Percentiles rank a stretch among this genome's conserved stretches.
Evolutionary conservation across 2,329 filamentous ascomycete species (phyloP).

Genomic region (Cordyceps cateniannulata): DNA sequence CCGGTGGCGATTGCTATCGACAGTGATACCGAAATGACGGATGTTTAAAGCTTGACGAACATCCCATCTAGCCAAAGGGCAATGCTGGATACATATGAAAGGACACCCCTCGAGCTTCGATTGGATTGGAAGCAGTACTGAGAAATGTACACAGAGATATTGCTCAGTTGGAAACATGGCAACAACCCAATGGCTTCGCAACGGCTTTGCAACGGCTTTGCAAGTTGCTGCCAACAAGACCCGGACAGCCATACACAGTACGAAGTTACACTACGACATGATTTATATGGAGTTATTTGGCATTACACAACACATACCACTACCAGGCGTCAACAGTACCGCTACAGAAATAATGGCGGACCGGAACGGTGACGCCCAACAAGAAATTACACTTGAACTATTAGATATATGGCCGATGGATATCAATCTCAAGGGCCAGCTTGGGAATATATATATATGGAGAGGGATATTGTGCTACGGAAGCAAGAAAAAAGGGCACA

Average conservation of each 20-base stretch:
- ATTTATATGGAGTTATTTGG: constrained; percentile 11
- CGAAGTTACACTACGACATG: constrained; percentile 3
- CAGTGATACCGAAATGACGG: constrained; percentile 53
- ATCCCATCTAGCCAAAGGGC: constrained; percentile 12
- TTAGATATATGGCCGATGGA: constrained; percentile 19
- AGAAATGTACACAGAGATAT: constrained; percentile 2
- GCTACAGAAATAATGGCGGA: constrained; percentile 3
- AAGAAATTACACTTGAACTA: constrained; percentile 22
- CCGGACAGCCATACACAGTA: background rate
- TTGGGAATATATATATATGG: constrained; percentile 23
- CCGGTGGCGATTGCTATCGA: constrained; percentile 31
- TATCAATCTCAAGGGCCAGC: background rate
- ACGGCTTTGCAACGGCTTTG: background rate
- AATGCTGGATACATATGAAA: constrained; percentile 8
- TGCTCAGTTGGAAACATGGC: background rate
- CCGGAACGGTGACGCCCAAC: background rate
- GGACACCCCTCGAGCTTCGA: background rate
- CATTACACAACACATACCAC: background rate
- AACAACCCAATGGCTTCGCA: background rate
- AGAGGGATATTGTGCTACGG: constrained; percentile 4
- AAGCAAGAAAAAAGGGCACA: background rate
- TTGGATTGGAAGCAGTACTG: constrained; percentile 10
- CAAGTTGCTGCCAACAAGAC: background rate
- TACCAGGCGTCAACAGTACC: background rate
- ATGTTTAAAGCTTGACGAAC: constrained; percentile 34